Base-by-base conservation (phyloP, 1,284 basidiomycete species). In the Phaffia rhodozyma region DNA sequence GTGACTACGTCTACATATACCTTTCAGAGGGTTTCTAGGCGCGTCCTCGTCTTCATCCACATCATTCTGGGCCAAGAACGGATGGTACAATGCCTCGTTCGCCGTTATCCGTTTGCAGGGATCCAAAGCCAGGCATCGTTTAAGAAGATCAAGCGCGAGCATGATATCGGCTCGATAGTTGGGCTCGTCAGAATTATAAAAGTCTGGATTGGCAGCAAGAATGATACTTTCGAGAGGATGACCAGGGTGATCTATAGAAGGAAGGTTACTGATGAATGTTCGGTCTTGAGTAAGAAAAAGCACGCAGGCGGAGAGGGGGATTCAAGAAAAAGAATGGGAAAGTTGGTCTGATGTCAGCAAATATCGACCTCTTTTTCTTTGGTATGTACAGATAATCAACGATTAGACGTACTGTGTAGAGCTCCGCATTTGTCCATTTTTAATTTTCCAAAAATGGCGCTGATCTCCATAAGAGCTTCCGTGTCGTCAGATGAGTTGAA, bases 401-500 rank as follows among this genome's bases (percentile, higher is more conserved):
- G 50, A 63, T 57, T 21, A 50, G 56, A 78, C 86, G 71, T 71
- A 96, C 92, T 92, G 74, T 99, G 94, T 58, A 97, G 74, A 50
- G 87, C 83, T 0, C 93, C 93, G 52, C 84, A 83, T 70, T 83
- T 85, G 73, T 94, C 93, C 83, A 97, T 91, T 59, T 83, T 82
- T 67, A 80, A 80, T 66, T 83, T 83, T 3, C 94, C 96, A 69
- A 97, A 85, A 57, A 99, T 85, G 16, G 84, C 80, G 5, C 90
- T 87, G 62, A 98, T 87, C 76, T 99, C 94, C 83, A 97, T 87
- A 49, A 98, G 78, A 5, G 94, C 94, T 74, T 98, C 94, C 38
- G 86, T 83, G 73, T 99, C 94, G 73, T 97, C 92, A 71, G 84
- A 89, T 30, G 93, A 91, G 72, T 93, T 90, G 78, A 98, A 94